Base-by-base conservation (phyloP, 2,329 filamentous ascomycete species). In the Sclerotiophoma versabilis region DNA sequence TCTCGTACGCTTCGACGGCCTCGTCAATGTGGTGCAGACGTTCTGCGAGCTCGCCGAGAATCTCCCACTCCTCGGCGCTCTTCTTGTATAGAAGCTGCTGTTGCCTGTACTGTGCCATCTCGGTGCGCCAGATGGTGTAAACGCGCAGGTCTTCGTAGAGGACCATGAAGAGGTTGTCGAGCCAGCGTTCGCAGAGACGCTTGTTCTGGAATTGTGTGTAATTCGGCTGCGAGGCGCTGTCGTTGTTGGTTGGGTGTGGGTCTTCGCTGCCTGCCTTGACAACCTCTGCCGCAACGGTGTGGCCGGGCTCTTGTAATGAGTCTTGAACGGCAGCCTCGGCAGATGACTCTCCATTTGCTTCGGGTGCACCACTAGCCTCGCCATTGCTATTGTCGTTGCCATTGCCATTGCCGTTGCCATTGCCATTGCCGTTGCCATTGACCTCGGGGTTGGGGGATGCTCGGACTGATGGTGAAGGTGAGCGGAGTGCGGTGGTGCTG, bases 151-250 rank as follows among this genome's bases (percentile, higher is more conserved):
- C 95, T 75, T 99, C 95, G 74, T 99, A 99, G 2, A 99, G 83
- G 0, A 98, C 95, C 95, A 99, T 99, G 80, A 99, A 99, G 19
- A 99, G 83, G 68, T 96, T 98, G 76, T 99, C 95, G 2, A 99
- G 84, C 95, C 95, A 99, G 64, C 95, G 87, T 77, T 99, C 95
- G 70, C 95, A 99, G 1, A 99, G 85, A 0, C 95, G 89, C 79
- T 99, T 99, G 76, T 97, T 96, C 73, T 96, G 95, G 71, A 99
- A 92, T 65, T 93, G 91, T 6, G 92, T 93, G 64, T 96, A 90
- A 63, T 90, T 83, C 88, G 84, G 65, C 91, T 88, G 17, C 22
- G 62, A 60, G 19, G 66, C 47, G 49, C 65, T 61, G 42, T 88
- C 84, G 61, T 92, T 87, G 5, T 56, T 54, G 39, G 43, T 57